Percentiles rank a stretch among this genome's conserved stretches.
phyloP scores from a whole-genome alignment of 1,284 basidiomycete genomes.

The Phylloporus sp. region DNA sequence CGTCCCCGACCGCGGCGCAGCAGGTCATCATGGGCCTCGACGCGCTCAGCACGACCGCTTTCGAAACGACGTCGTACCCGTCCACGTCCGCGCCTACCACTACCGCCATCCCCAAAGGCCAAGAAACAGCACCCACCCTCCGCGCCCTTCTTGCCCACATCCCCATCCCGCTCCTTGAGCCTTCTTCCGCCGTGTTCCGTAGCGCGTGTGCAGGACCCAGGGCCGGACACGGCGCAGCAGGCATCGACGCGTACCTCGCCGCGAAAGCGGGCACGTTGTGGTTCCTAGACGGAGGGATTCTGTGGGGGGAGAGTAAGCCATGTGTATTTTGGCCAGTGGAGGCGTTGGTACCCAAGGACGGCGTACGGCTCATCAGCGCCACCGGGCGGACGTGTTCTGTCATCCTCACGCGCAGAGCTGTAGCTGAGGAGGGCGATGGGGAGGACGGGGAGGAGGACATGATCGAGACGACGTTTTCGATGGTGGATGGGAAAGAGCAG shows the following conservation, averaged over 20 bases:
- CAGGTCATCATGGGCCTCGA: constrained; percentile 71
- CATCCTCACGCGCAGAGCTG: constrained; percentile 51
- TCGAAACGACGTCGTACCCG: constrained; percentile 46
- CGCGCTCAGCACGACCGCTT: constrained; percentile 46
- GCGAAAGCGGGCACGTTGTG: constrained; percentile 73
- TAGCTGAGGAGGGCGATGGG: background rate
- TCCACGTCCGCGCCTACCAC: constrained; percentile 22
- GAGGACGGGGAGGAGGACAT: constrained; percentile 46
- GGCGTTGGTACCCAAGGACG: constrained; percentile 43
- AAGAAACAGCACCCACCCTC: constrained; percentile 51
- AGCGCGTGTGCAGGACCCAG: constrained; percentile 48
- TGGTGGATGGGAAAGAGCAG: constrained; percentile 72
- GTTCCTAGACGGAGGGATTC: constrained; percentile 68
- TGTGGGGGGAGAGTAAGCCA: constrained; percentile 75
- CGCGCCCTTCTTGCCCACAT: constrained; percentile 57
- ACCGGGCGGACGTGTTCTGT: constrained; percentile 71
- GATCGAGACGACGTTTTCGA: constrained; percentile 67
- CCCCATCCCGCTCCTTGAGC: constrained; percentile 50
- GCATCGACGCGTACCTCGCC: constrained; percentile 67
- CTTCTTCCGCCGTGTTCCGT: constrained; percentile 55
- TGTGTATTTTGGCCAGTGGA: constrained; percentile 73
- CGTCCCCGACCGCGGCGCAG: constrained; percentile 36
- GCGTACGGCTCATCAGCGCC: constrained; percentile 64
- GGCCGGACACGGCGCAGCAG: constrained; percentile 50
- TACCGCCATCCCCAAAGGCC: constrained; percentile 50